Conservation (phyloP, 2,329 filamentous ascomycete species). For the Microascus cirrosus region DNA sequence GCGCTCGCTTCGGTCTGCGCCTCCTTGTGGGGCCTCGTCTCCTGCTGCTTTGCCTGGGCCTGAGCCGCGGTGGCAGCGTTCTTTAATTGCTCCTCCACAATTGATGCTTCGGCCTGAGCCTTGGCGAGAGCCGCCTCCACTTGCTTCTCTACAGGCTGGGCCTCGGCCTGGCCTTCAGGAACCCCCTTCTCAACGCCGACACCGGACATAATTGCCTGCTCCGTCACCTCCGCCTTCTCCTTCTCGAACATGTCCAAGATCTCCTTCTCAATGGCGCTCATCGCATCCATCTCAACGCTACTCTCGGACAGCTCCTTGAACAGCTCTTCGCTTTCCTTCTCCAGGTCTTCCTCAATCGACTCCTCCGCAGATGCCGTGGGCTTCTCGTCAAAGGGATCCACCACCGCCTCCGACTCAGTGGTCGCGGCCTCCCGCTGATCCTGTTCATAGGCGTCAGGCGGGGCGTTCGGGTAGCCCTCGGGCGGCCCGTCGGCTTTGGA, state of each 20-base stretch:
- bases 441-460: no score
- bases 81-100: background rate
- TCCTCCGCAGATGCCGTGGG: background rate
- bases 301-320: constrained; percentile 1
- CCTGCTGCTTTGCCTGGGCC: background rate
- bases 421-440: background rate
- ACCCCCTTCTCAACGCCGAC: constrained; percentile 1
- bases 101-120: background rate
- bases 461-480: no score
- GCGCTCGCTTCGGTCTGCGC: background rate
- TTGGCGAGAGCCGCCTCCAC: no score
- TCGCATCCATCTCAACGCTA: constrained; percentile 1
- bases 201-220: background rate
- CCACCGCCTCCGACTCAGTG: background rate
- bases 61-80: background rate
- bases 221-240: background rate
- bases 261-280: background rate
- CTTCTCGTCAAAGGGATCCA: background rate
- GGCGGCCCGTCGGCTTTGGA: background rate
- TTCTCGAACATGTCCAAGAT: background rate
- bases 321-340: background rate
- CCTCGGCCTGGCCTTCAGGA: background rate
- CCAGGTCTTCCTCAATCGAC: background rate
- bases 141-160: no score
- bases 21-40: background rate